Percentiles rank a stretch among this genome's conserved stretches.
These are phyloP conservation scores for Juncus inflexus DNA, from an alignment of 176 grass and related monocot genomes.

Conservation along the genomic window DNA sequence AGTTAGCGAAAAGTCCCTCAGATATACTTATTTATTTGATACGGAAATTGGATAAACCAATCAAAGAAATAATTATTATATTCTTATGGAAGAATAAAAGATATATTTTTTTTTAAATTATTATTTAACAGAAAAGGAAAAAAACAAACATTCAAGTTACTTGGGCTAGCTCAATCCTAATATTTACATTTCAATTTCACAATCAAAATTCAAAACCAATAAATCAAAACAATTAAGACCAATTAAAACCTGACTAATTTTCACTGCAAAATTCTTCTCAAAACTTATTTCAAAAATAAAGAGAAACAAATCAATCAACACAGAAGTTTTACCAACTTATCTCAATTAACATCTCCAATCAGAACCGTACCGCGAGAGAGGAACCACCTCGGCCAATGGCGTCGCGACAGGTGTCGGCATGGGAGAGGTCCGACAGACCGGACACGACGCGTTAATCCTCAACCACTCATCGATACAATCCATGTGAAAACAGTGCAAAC, in stretches of 20 bases:
- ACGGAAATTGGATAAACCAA: no score
- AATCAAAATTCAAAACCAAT: neutral
- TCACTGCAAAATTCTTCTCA: neutral
- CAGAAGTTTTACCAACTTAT: conserved; percentile 20
- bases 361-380: conserved; percentile 73
- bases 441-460: conserved; percentile 64
- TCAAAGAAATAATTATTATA: no score
- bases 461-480: conserved; percentile 71
- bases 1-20: no score
- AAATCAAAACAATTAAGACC: conserved; percentile 7
- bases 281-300: neutral
- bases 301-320: conserved; percentile 21
- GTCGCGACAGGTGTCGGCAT: conserved; percentile 85
- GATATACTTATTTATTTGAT: no score
- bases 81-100: no score
- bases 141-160: no score
- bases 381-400: conserved; percentile 69
- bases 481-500: conserved; percentile 70
- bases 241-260: conserved; percentile 13
- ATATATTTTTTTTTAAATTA: no score
- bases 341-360: conserved; percentile 54
- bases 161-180: no score
- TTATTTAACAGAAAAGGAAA: no score
- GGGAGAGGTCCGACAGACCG: conserved; percentile 75
- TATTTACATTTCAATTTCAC: neutral